phyloP scores from a whole-genome alignment of 345 rosid species.

The Kernera saxatilis region DNA sequence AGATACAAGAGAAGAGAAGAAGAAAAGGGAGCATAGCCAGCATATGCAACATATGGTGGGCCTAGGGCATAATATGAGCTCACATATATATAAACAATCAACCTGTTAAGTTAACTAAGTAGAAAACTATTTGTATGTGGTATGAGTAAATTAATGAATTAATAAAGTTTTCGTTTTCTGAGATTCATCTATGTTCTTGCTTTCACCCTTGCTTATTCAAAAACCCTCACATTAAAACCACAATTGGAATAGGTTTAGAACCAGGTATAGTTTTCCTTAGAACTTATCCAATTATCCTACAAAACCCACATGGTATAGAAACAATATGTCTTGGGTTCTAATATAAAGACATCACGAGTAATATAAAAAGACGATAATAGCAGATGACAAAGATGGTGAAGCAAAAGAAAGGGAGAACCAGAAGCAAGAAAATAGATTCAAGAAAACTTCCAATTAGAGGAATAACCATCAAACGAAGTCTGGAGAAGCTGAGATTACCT shows the following conservation, averaged over 20 bases:
- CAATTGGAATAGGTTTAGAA: background rate
- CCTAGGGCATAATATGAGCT: background rate
- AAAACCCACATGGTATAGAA: background rate
- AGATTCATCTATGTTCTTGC: background rate
- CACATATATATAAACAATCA: background rate
- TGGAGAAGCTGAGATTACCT: background rate
- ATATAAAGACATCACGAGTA: background rate
- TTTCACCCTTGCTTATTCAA: background rate
- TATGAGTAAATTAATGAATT: background rate
- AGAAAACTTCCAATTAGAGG: background rate
- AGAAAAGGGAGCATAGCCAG: background rate
- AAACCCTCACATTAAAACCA: background rate
- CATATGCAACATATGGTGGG: background rate
- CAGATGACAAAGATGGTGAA: background rate
- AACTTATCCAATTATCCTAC: background rate
- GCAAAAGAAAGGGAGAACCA: background rate
- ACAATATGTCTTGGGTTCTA: background rate
- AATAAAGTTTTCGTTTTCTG: background rate
- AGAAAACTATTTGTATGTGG: background rate
- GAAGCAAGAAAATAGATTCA: background rate
- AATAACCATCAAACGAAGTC: background rate
- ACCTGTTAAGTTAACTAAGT: background rate
- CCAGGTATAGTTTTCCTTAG: background rate
- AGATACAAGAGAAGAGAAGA: background rate
- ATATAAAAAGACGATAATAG: background rate